These are phyloP conservation scores for Fragaria nilgerrensis DNA, from an alignment of 306 rosid species.

Conservation along the genomic window DNA sequence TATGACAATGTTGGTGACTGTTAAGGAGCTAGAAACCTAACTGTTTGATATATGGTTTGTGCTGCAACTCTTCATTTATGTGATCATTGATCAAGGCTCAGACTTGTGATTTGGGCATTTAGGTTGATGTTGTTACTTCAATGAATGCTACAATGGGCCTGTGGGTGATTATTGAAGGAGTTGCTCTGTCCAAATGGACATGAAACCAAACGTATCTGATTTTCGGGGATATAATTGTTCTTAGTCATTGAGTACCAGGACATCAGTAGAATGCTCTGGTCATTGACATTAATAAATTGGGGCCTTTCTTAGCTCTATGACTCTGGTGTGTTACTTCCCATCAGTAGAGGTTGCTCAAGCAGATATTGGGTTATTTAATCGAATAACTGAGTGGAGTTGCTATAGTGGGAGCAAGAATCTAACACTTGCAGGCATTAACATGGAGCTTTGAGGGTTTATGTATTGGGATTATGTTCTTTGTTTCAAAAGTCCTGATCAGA, in stretches of 20 bases:
- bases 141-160: not conserved
- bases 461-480: not conserved
- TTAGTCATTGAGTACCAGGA: not conserved
- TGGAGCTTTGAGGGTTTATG: not conserved
- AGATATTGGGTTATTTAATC: not conserved
- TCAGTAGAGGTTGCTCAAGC: not conserved
- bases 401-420: not conserved
- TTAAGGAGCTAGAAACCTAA: not conserved
- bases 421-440: not conserved
- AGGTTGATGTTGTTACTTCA: not conserved
- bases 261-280: not conserved
- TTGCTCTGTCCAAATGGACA: not conserved
- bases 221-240: not conserved
- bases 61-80: not conserved
- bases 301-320: not conserved
- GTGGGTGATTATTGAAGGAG: not conserved
- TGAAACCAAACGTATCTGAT: not conserved
- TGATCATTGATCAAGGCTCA: not conserved
- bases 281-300: constrained; percentile 1
- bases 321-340: constrained; percentile 1
- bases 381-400: not conserved
- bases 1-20: not conserved
- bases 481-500: not conserved
- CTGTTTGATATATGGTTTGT: not conserved
- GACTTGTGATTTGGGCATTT: not conserved